These are phyloP conservation scores for Beauveria sp. DNA, from an alignment of 2,329 filamentous ascomycete genomes.

Conservation along the genomic window DNA sequence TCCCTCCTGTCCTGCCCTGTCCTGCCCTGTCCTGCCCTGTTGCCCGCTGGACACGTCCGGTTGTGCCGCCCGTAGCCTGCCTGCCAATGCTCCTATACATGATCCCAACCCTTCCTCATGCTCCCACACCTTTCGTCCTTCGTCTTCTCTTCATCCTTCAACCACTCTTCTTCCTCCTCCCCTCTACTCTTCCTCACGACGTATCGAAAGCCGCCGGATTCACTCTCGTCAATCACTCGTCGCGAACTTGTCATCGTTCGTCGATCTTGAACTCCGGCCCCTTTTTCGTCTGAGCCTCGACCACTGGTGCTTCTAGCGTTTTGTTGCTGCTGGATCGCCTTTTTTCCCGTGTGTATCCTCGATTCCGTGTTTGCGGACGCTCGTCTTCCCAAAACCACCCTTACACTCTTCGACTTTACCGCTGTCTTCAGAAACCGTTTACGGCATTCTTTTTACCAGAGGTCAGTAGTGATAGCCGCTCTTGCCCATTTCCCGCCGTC, in stretches of 20 bases:
- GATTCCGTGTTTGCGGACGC: constrained; percentile 10
- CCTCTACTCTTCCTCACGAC: constrained; percentile 21
- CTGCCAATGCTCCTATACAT: neutral
- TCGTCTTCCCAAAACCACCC: constrained; percentile 15
- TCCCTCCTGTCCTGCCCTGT: neutral
- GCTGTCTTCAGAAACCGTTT: neutral
- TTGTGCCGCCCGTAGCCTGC: constrained; percentile 19
- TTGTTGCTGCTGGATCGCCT: constrained; percentile 12
- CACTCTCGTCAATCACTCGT: constrained; percentile 6
- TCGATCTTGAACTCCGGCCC: constrained; percentile 24
- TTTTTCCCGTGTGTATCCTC: neutral
- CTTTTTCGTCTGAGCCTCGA: constrained; percentile 22
- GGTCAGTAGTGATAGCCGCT: constrained; percentile 3
- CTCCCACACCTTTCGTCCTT: constrained; percentile 16
- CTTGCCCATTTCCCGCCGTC: neutral
- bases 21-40: neutral
- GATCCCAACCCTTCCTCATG: constrained; percentile 16
- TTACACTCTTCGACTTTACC: constrained; percentile 12
- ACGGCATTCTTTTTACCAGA: constrained; percentile 15
- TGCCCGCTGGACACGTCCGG: constrained; percentile 11
- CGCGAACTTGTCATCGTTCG: constrained; percentile 18
- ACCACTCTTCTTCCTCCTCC: constrained; percentile 16
- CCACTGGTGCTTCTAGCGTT: constrained; percentile 19
- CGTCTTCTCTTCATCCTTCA: constrained; percentile 16
- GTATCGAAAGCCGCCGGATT: constrained; percentile 24